phyloP scores from a whole-genome alignment of 352 stramenopile genomes.

The Phytopythium sindhum region DNA sequence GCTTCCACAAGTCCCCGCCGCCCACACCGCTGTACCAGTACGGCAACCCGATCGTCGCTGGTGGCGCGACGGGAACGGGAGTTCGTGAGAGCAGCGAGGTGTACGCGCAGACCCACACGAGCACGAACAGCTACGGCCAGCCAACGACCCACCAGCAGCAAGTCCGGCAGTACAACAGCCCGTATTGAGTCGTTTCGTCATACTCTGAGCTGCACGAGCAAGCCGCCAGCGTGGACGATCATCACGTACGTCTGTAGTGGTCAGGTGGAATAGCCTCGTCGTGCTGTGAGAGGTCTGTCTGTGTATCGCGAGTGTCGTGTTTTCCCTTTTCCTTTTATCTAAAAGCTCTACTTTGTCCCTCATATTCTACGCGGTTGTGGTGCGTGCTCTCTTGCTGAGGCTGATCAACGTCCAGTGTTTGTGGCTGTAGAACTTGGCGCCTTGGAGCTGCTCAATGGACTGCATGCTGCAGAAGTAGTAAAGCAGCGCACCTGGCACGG shows the following conservation, averaged over 20 bases:
- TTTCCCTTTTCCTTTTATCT: background rate
- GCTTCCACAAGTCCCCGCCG: slow-evolving; percentile 2
- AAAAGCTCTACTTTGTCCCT: background rate
- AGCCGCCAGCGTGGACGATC: background rate
- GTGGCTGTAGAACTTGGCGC: slow-evolving; percentile 53
- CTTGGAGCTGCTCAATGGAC: slow-evolving; percentile 43
- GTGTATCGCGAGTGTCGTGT: no score
- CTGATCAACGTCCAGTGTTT: slow-evolving; percentile 37
- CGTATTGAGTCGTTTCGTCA: slow-evolving; percentile 17
- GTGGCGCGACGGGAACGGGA: background rate
- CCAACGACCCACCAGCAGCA: slow-evolving; percentile 4
- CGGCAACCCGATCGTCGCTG: slow-evolving; percentile 14
- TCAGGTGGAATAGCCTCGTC: background rate
- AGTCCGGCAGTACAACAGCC: slow-evolving; percentile 32
- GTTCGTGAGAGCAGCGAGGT: slow-evolving; percentile 16
- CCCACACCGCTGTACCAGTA: slow-evolving; percentile 29
- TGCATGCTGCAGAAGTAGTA: slow-evolving; percentile 56
- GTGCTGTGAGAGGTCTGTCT: background rate
- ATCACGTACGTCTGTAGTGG: background rate
- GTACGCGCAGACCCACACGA: slow-evolving; percentile 13
- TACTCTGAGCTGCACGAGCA: background rate
- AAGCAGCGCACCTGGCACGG: slow-evolving; percentile 28
- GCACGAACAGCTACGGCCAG: slow-evolving; percentile 30
- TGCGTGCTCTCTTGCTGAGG: background rate
- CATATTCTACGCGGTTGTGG: background rate